phyloP scores from a whole-genome alignment of 1,284 basidiomycete species.

The Rugosomyces carneus region DNA sequence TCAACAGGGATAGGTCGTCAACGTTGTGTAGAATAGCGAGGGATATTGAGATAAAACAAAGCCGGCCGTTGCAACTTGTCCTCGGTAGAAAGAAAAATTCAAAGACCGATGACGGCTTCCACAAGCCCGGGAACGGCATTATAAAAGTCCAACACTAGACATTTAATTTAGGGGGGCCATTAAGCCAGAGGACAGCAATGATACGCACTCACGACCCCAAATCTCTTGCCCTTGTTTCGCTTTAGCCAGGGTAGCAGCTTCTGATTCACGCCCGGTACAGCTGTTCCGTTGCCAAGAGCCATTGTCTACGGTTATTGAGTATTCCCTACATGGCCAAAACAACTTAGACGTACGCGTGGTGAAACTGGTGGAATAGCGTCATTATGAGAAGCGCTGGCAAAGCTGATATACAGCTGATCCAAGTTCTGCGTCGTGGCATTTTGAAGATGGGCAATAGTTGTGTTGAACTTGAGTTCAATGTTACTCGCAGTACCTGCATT shows the following conservation, averaged over 20 bases:
- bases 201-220: slow-evolving; percentile 37
- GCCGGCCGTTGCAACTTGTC: not conserved
- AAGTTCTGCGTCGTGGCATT: slow-evolving; percentile 27
- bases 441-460: slow-evolving; percentile 30
- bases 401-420: slow-evolving; percentile 39
- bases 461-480: slow-evolving; percentile 35
- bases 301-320: slow-evolving; percentile 24
- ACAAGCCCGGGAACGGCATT: slow-evolving; percentile 22
- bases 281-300: slow-evolving; percentile 32
- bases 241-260: slow-evolving; percentile 34
- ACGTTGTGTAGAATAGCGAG: too few relatives aligned
- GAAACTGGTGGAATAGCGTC: slow-evolving; percentile 22
- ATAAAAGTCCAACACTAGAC: slow-evolving; percentile 36
- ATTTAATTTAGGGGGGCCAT: slow-evolving; percentile 2
- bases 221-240: slow-evolving; percentile 32
- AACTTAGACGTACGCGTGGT: slow-evolving; percentile 20
- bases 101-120: slow-evolving; percentile 19
- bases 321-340: not conserved
- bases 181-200: not conserved
- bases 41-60: too few relatives aligned
- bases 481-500: slow-evolving; percentile 28
- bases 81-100: not conserved
- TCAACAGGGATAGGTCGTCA: too few relatives aligned
- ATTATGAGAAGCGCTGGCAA: slow-evolving; percentile 33
- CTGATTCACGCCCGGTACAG: slow-evolving; percentile 33